Evolutionary conservation across 1,139 yeast species (phyloP).

Genomic region (Suhomyces bokatorum): DNA sequence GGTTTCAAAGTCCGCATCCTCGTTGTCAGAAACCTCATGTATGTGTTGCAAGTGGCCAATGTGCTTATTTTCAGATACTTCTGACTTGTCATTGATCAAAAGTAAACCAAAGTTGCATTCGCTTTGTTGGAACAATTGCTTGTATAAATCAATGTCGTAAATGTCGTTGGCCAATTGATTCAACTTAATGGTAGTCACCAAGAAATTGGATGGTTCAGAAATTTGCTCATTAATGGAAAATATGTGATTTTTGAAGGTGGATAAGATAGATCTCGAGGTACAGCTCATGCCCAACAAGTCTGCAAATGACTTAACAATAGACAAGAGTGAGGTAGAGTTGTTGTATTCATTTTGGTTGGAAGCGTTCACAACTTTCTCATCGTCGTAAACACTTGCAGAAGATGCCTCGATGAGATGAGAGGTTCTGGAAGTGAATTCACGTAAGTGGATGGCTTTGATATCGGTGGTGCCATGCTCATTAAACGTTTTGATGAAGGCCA

Average conservation of each 20-base stretch:
- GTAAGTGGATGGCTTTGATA: constrained; percentile 56
- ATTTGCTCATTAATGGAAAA: constrained; percentile 35
- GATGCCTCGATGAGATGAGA: constrained; percentile 70
- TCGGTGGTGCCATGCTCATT: constrained; percentile 30
- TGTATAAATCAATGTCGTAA: constrained; percentile 26
- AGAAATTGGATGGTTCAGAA: constrained; percentile 25
- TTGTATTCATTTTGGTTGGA: constrained; percentile 31
- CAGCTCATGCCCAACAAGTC: constrained; percentile 51
- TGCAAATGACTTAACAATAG: constrained; percentile 55
- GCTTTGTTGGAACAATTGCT: constrained; percentile 27
- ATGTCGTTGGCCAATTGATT: constrained; percentile 22
- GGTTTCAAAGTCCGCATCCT: constrained; percentile 10
- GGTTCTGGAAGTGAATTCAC: constrained; percentile 64
- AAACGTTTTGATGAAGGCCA: constrained; percentile 32
- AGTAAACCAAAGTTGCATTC: constrained; percentile 36
- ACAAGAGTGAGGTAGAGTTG: constrained; percentile 48
- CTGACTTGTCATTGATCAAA: constrained; percentile 21
- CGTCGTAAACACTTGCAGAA: constrained; percentile 18
- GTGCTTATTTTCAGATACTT: constrained; percentile 1
- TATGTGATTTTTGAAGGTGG: constrained; percentile 39
- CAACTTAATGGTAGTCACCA: constrained; percentile 28
- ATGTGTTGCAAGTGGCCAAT: constrained; percentile 8
- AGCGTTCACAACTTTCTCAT: constrained; percentile 14
- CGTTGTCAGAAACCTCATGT: constrained; percentile 9
- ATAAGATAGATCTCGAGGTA: constrained; percentile 53